Base-by-base conservation (phyloP, 768 basidiomycete genomes). In the Sarcomyxa edulis region DNA sequence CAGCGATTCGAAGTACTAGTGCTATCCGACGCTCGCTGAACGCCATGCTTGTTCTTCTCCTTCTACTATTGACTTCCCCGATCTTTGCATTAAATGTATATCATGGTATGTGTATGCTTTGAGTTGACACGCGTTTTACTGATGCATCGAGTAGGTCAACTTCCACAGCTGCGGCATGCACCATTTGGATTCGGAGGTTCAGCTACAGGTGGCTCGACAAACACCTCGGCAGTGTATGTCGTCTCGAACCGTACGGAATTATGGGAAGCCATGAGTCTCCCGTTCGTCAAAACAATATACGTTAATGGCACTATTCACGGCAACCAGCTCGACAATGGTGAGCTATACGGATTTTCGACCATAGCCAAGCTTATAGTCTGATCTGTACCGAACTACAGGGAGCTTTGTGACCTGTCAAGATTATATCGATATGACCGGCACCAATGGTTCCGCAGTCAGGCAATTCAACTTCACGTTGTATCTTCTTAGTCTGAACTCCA, bases 241-340 rank as follows among this genome's bases (percentile, higher is more conserved):
- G 48, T 48, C 9, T 42, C 46, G 6, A 45, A 44, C 22, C 39
- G 40, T 5, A 32, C 43, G 24, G 48, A 50, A 23, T 40, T 46
- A 9, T 37, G 41, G 14, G 41, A 42, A 32, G 48, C 48, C 7
- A 19, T 48, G 20, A 40, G 37, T 8, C 24, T 47, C 16, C 46
- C 48, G 7, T 37, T 39, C 32, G 20, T 39, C 19, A 42, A 47
- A 39, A 44, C 43, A 7, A 42, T 47, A 3, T 47, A 50, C 39
- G 48, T 49, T 2, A 47, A 49, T 19, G 48, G 48, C 27, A 50
- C 36, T 6, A 50, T 50, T 24, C 39, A 47, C 8, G 46, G 48
- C 3, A 50, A 47, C 24, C 45, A 48, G 32, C 18, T 37, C 15
- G 25, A 32, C 16, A 40, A 40, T 37, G 48, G 48, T 48, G 29